Conservation (phyloP, 2,329 filamentous ascomycete genomes). For the Tolypocladium endophyticum region DNA sequence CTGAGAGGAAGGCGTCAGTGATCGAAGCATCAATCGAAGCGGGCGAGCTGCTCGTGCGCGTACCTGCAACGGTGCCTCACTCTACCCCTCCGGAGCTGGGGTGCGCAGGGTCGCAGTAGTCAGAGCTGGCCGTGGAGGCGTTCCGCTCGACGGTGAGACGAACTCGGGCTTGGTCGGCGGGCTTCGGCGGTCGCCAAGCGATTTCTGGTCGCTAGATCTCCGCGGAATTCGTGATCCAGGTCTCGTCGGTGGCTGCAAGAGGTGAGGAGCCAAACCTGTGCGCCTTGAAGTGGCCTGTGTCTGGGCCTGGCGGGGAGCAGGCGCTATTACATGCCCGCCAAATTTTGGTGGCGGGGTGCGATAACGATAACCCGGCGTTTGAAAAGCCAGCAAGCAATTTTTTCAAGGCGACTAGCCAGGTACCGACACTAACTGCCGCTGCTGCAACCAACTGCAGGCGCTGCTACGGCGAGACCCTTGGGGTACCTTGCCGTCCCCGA, state of each 20-base stretch:
- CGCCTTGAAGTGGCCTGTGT: slow-evolving; percentile 3
- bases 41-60: background rate
- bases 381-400: background rate
- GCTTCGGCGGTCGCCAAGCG: background rate
- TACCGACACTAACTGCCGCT: background rate
- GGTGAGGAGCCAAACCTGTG: slow-evolving; percentile 7
- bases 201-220: background rate
- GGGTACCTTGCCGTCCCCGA: background rate
- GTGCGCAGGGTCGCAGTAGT: background rate
- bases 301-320: slow-evolving; percentile 7
- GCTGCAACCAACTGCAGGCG: background rate
- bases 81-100: background rate
- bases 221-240: background rate
- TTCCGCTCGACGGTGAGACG: background rate
- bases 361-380: slow-evolving; percentile 27
- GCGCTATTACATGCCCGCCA: slow-evolving; percentile 1
- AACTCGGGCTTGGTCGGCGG: background rate
- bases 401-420: background rate
- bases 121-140: background rate
- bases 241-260: background rate
- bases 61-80: background rate
- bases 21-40: background rate
- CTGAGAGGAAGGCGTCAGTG: background rate
- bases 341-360: slow-evolving; percentile 20
- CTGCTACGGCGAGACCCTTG: background rate